Conservation (phyloP, 2,329 filamentous ascomycete species). For the Incumbomyces lentus region DNA sequence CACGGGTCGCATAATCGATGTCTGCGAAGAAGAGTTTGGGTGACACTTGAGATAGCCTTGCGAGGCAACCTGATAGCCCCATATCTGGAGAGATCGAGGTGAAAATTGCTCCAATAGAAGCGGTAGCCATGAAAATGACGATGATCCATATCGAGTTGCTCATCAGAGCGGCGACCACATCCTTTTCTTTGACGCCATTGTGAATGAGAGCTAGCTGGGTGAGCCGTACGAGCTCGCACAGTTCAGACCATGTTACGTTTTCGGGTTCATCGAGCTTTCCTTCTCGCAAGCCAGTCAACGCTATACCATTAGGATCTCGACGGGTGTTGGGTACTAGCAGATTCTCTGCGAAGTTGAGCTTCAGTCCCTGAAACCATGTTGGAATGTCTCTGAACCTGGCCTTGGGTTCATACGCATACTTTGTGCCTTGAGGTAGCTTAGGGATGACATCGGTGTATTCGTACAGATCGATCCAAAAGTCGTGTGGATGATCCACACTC, state of each 20-base stretch:
- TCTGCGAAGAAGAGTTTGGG: conserved; percentile 34
- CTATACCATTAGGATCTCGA: conserved; percentile 27
- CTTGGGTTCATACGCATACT: conserved; percentile 28
- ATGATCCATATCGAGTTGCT: conserved; percentile 35
- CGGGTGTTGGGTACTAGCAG: conserved; percentile 24
- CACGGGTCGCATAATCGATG: conserved; percentile 62
- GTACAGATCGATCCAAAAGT: conserved; percentile 37
- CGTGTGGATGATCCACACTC: conserved; percentile 30
- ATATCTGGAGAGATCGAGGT: conserved; percentile 37
- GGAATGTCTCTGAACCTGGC: conserved; percentile 28
- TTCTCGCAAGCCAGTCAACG: conserved; percentile 33
- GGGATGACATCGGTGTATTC: conserved; percentile 24
- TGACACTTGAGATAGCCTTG: conserved; percentile 31
- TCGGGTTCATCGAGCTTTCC: conserved; percentile 28
- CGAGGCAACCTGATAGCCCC: conserved; percentile 28
- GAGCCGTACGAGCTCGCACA: conserved; percentile 30
- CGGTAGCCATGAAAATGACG: conserved; percentile 32
- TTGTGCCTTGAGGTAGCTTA: conserved; percentile 22
- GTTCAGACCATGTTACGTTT: conserved; percentile 30
- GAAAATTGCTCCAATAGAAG: conserved; percentile 35
- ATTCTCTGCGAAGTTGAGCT: conserved; percentile 32
- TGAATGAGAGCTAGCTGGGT: conserved; percentile 29
- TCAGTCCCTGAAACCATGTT: conserved; percentile 28
- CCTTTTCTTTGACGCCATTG: conserved; percentile 29
- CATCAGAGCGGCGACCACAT: conserved; percentile 32